Evolutionary conservation across 352 stramenopile species (phyloP).

Genomic region (Globisporangium nagaii): DNA sequence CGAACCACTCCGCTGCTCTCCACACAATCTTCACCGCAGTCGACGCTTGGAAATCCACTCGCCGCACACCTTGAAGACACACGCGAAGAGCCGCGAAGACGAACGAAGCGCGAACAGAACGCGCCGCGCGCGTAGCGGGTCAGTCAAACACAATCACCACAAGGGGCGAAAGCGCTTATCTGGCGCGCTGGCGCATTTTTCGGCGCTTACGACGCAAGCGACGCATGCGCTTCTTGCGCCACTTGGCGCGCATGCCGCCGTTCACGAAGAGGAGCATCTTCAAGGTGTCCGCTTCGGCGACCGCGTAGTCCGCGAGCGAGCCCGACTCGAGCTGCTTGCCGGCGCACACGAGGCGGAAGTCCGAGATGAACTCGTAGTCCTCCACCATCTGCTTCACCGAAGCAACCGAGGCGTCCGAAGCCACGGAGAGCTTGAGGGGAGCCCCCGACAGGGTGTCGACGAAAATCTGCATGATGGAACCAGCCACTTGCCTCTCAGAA

Average conservation of each 20-base stretch:
- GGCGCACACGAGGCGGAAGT: constrained; percentile 89
- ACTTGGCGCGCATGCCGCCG: constrained; percentile 96
- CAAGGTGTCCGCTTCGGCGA: constrained; percentile 91
- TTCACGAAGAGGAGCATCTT: constrained; percentile 90
- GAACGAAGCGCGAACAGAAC: too few relatives aligned
- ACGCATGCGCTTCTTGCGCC: constrained; percentile 98
- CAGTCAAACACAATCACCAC: constrained; percentile 1
- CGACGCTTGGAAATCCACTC: too few relatives aligned
- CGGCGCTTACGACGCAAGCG: constrained; percentile 96
- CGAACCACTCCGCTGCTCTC: too few relatives aligned
- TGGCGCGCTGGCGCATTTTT: constrained; percentile 99
- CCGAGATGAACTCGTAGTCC: constrained; percentile 93
- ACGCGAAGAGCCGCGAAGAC: too few relatives aligned
- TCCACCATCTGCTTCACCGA: constrained; percentile 93
- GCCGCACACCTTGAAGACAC: too few relatives aligned
- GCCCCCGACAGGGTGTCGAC: constrained; percentile 85
- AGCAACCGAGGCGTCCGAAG: constrained; percentile 86
- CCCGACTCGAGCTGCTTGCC: constrained; percentile 73
- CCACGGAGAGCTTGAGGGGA: constrained; percentile 75
- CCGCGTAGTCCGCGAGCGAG: constrained; percentile 88
- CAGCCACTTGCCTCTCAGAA: constrained; percentile 14
- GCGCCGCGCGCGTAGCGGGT: not conserved
- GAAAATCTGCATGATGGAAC: constrained; percentile 93
- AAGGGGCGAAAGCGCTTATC: constrained; percentile 78
- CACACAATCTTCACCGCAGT: too few relatives aligned